Conservation (phyloP, 345 rosid species). For the Anacardium occidentale region DNA sequence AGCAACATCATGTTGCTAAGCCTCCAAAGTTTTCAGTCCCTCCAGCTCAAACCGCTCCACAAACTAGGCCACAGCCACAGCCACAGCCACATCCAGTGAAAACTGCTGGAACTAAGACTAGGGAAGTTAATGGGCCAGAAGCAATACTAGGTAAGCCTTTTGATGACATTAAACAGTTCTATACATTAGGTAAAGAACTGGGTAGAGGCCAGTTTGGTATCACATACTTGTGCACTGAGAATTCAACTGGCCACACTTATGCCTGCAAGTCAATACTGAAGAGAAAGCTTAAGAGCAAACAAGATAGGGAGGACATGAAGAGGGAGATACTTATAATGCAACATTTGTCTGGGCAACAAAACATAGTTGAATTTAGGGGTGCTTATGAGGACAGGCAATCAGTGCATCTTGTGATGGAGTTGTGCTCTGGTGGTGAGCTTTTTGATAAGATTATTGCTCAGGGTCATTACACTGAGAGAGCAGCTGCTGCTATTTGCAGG, state of each 20-base stretch:
- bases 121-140: conserved; percentile 29
- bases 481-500: conserved; percentile 63
- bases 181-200: conserved; percentile 59
- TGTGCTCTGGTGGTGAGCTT: conserved; percentile 92
- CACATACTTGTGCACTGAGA: conserved; percentile 73
- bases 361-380: conserved; percentile 74
- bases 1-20: conserved; percentile 20
- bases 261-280: conserved; percentile 84
- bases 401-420: conserved; percentile 87
- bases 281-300: conserved; percentile 57
- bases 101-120: conserved; percentile 9
- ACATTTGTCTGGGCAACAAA: conserved; percentile 78
- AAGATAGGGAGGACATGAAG: conserved; percentile 69
- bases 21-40: conserved; percentile 33
- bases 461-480: conserved; percentile 78
- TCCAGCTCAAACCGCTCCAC: conserved; percentile 23
- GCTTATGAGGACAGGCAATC: conserved; percentile 75
- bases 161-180: conserved; percentile 59
- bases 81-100: conserved; percentile 21
- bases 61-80: neutral
- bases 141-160: conserved; percentile 66
- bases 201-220: conserved; percentile 90
- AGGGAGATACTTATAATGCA: conserved; percentile 83
- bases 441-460: conserved; percentile 70
- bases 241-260: conserved; percentile 54